Evolutionary conservation across 2,329 filamentous ascomycete genomes (phyloP).

Genomic region (Hypoxylon sp.): DNA sequence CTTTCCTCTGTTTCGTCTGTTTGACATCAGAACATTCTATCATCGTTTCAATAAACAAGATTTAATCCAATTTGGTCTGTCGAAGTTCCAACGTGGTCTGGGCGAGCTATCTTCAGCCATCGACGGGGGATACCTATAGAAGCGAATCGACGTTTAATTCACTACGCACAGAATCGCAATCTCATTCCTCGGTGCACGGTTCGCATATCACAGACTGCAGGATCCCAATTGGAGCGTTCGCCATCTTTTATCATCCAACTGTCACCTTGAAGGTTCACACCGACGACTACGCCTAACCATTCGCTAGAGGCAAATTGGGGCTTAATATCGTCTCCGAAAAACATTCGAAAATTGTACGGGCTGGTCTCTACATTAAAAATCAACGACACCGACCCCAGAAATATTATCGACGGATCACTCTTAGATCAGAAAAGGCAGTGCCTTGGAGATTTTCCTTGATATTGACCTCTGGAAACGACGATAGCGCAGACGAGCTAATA

Average conservation of each 20-base stretch:
- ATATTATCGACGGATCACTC: conserved; percentile 34
- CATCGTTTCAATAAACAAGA: conserved; percentile 60
- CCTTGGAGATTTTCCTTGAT: conserved; percentile 41
- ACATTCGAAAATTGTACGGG: conserved; percentile 53
- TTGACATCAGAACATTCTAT: conserved; percentile 42
- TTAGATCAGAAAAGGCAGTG: conserved; percentile 48
- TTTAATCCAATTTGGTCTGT: conserved; percentile 59
- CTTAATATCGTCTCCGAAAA: conserved; percentile 45
- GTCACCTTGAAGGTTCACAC: conserved; percentile 60
- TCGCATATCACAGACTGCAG: conserved; percentile 45
- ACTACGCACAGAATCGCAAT: conserved; percentile 35
- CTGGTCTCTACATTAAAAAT: conserved; percentile 62
- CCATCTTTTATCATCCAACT: conserved; percentile 53
- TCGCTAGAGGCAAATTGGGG: conserved; percentile 64
- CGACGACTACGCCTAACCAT: conserved; percentile 55
- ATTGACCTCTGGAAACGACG: conserved; percentile 36
- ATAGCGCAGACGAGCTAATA: conserved; percentile 41
- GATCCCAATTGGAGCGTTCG: conserved; percentile 47
- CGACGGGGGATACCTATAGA: conserved; percentile 29
- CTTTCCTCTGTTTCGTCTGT: conserved; percentile 53
- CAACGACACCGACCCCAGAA: conserved; percentile 30
- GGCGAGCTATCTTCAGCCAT: conserved; percentile 39
- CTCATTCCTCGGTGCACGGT: conserved; percentile 45
- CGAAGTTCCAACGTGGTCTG: conserved; percentile 50
- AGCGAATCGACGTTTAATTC: conserved; percentile 39